Base-by-base conservation (phyloP, 441 rosid species). In the Capsella rubella region DNA sequence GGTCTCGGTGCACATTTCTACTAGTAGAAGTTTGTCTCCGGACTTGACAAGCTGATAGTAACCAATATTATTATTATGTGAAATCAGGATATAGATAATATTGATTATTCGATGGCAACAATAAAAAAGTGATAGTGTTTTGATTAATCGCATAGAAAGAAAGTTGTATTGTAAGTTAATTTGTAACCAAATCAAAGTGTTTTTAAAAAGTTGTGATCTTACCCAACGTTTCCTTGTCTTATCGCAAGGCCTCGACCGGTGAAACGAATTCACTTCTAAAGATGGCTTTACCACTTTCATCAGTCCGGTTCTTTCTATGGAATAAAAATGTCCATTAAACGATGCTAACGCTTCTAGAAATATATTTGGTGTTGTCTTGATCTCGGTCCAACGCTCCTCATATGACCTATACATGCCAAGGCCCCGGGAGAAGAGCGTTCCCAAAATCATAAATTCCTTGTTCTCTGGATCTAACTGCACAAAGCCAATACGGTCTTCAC, bases 201-300 rank as follows among this genome's bases (percentile, higher is more conserved):
- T 14, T 14, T 3, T 6, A 15, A 46, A 46, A 46, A 45, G 18
- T 45, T 15, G 8, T 46, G 21, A 0, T 45, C 10, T 47, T 47
- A 47, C 52, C 52, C 52, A 47, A 47, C 52, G 52, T 47, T 8
- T 47, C 25, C 27, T 47, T 47, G 52, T 47, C 52, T 15, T 47
- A 47, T 47, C 52, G 11, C 27, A 47, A 46, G 52, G 27, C 4
- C 52, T 47, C 11, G 52, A 47, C 52, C 12, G 5, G 2, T 47
- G 52, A 47, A 47, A 16, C 25, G 52, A 15, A 8, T 16, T 47
- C 5, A 47, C 25, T 47, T 47, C 25, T 7, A 47, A 25, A 47
- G 52, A 15, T 47, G 52, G 27, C 52, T 47, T 16, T 8, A 47
- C 52, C 52, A 16, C 52, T 47, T 1, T 47, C 25, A 16, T 47